These are phyloP conservation scores for Pisolithus marmoratus DNA, from an alignment of 768 basidiomycete species.

Conservation along the genomic window DNA sequence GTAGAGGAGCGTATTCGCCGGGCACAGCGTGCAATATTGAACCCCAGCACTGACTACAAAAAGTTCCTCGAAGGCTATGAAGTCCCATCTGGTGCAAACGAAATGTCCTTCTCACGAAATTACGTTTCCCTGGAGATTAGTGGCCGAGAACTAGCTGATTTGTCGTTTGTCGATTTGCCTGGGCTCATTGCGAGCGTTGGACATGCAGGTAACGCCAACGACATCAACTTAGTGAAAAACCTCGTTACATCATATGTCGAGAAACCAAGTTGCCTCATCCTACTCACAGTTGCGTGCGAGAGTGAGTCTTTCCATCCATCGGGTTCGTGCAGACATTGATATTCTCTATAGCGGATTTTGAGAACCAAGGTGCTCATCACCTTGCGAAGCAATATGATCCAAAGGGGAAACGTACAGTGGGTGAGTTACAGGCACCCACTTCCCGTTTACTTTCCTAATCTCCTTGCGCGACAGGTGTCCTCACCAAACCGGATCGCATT, in stretches of 20 bases:
- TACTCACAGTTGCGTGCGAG: constrained; percentile 53
- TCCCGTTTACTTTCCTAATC: constrained; percentile 30
- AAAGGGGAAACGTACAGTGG: constrained; percentile 62
- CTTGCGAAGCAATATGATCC: constrained; percentile 58
- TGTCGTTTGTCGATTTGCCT: constrained; percentile 62
- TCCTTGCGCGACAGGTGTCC: constrained; percentile 42
- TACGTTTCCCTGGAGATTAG: constrained; percentile 55
- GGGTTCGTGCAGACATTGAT: constrained; percentile 17
- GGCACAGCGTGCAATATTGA: constrained; percentile 62
- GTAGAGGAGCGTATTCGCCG: constrained; percentile 66
- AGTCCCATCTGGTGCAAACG: constrained; percentile 4
- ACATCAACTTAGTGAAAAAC: constrained; percentile 36
- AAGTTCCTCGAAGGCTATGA: constrained; percentile 13
- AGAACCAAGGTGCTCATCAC: constrained; percentile 72
- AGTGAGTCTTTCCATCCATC: constrained; percentile 9
- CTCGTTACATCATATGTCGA: constrained; percentile 36
- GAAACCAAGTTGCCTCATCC: constrained; percentile 62
- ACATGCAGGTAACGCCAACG: constrained; percentile 40
- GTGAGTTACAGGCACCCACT: constrained; percentile 51
- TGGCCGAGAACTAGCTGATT: constrained; percentile 53
- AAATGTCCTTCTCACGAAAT: constrained; percentile 46
- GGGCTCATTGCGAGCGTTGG: constrained; percentile 58
- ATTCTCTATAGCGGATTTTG: constrained; percentile 64
- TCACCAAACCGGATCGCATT: constrained; percentile 70
- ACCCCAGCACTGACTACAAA: constrained; percentile 34